phyloP scores from a whole-genome alignment of 2,329 filamentous ascomycete genomes.

The Alternaria consortialis region DNA sequence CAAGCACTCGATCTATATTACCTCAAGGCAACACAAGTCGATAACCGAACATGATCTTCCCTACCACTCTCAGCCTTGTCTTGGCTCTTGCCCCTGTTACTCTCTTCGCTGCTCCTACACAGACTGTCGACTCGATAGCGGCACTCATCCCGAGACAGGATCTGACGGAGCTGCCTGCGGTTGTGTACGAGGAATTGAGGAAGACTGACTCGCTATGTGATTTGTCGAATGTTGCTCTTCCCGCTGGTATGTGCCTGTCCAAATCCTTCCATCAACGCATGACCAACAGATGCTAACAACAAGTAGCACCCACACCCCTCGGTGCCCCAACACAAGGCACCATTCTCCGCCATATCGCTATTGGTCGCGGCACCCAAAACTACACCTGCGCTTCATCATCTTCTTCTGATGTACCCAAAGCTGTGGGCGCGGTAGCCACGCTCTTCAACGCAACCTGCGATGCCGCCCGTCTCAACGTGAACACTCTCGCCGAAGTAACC shows the following conservation, averaged over 20 bases:
- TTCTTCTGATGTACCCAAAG: slow-evolving; percentile 67
- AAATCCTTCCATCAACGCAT: background rate
- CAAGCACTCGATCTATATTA: background rate
- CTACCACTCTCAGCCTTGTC: slow-evolving; percentile 41
- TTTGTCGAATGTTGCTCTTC: slow-evolving; percentile 40
- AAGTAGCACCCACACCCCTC: slow-evolving; percentile 65
- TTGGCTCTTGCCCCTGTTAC: slow-evolving; percentile 46
- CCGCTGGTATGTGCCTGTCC: slow-evolving; percentile 38
- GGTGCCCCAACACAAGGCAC: slow-evolving; percentile 69
- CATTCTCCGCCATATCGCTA: slow-evolving; percentile 76
- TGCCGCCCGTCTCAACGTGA: slow-evolving; percentile 65
- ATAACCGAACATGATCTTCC: slow-evolving; percentile 46
- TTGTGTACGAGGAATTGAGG: slow-evolving; percentile 28
- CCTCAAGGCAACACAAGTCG: background rate
- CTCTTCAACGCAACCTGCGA: slow-evolving; percentile 91
- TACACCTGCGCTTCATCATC: slow-evolving; percentile 79
- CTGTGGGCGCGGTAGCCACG: slow-evolving; percentile 78
- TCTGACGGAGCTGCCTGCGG: slow-evolving; percentile 29
- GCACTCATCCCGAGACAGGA: slow-evolving; percentile 27
- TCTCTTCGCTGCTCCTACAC: slow-evolving; percentile 47
- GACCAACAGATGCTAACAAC: slow-evolving; percentile 27
- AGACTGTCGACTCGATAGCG: slow-evolving; percentile 31
- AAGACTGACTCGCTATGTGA: slow-evolving; percentile 40
- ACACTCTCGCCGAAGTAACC: slow-evolving; percentile 71
- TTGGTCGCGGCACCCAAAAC: slow-evolving; percentile 91